phyloP scores from a whole-genome alignment of 345 rosid species.

The Clausena lansium region DNA sequence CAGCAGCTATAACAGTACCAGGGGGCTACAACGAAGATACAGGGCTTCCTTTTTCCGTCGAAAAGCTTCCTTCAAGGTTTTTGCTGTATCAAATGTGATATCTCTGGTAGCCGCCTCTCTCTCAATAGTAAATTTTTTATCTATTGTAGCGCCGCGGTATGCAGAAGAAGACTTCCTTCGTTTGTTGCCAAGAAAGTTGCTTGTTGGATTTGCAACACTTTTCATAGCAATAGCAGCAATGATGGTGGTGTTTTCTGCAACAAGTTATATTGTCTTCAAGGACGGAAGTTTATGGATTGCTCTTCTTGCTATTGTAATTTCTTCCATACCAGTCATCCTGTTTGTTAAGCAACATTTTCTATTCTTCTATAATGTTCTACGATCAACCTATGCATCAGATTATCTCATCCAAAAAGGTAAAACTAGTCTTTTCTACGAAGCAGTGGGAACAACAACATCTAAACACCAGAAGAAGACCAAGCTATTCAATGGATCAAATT shows the following conservation, averaged over 20 bases:
- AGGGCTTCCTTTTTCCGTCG: not conserved
- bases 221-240: conserved; percentile 17
- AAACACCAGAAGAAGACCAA: no score
- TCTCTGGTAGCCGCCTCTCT: not conserved
- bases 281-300: not conserved
- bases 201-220: not conserved
- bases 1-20: conserved; percentile 8
- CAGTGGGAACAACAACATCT: not conserved
- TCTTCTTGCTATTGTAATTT: not conserved
- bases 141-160: not conserved
- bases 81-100: not conserved
- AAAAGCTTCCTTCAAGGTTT: not conserved
- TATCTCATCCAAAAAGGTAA: not conserved
- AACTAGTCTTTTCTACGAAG: not conserved
- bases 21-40: conserved; percentile 3
- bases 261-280: not conserved
- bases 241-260: not conserved
- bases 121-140: not conserved
- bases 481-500: no score
- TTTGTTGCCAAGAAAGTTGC: conserved; percentile 3
- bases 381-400: not conserved
- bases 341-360: not conserved
- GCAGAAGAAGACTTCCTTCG: not conserved
- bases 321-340: not conserved
- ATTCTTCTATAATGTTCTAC: not conserved